Base-by-base conservation (phyloP, 139 green algal genomes). In the Chlorella sp. region DNA sequence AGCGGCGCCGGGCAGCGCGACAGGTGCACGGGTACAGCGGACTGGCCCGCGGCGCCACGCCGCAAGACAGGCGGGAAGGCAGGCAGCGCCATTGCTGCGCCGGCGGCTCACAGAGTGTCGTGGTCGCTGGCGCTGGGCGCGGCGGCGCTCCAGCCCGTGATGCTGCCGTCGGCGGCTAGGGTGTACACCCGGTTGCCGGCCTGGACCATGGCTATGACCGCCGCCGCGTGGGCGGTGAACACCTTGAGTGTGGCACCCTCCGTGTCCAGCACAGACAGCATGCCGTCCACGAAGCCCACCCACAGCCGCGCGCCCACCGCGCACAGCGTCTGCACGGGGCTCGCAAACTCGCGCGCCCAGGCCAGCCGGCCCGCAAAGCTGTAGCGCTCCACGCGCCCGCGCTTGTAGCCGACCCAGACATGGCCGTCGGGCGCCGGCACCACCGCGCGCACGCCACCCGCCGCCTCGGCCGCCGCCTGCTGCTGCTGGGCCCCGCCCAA, bases 381-480 rank as follows among this genome's bases (percentile, higher is more conserved):
- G 80, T 90, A 95, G 25, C 77, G 64, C 61, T 94, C 87, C 43
- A 95, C 60, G 38, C 67, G 43, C 8, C 91, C 91, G 23, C 59
- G 25, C 46, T 86, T 84, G 80, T 91, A 92, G 0, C 31, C 81
- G 29, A 92, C 80, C 67, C 77, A 87, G 67, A 95, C 82, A 41
- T 62, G 66, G 77, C 82, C 56, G 53, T 89, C 83, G 36, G 77
- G 51, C 2, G 69, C 67, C n/a, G 85, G 50, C 29, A 84, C 73
- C 23, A 95, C 29, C 25, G 42, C 60, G 6, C 50, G 23, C 1
- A 74, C 59, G n/a, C 9, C 51, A n/a, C 68, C 51, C 67, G 63
- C 48, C 23, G 51, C 38, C 12, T 8, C 53, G n/a, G n/a, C n/a
- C n/a, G n/a, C n/a, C n/a, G n/a, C n/a, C n/a, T n/a, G n/a, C n/a